Evolutionary conservation across 768 basidiomycete genomes (phyloP), one percentile per base, ranked within the genome.

Genomic region (Auricularia sp.): DNA sequence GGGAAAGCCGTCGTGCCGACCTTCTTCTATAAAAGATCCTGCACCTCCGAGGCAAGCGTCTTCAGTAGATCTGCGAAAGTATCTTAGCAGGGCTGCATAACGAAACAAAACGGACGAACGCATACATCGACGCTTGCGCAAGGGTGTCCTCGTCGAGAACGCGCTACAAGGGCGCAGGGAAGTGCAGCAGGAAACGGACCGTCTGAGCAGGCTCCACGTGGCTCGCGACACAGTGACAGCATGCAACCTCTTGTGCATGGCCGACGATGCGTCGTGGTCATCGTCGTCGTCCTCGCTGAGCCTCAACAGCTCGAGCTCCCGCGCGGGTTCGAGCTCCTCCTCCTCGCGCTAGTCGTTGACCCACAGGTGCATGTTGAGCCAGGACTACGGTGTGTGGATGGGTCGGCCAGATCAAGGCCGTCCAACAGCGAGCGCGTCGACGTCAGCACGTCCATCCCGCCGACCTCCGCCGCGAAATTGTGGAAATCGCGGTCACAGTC

Each of bases 1-100:
- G 94, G 84, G 74, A 97, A 98, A 69, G 83, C 85, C 7, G 89
- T 89, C n/a, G 86, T 84, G 37, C 95, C 94, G 56, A 98, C 88
- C 81, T 92, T 93, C 58, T 76, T 74, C 73, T 94, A 95, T 3
- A 99, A 77, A 3, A 98, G 83, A 64, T 94, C 93, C 67, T 92
- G 89, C 29, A 98, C 77, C 75, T 99, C 95, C 13, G 82, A 77
- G 1, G 90, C 87, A 0, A 92, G 80, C 1, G 83, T 84, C 73
- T 92, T 91, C 21, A 98, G 77, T 44, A 16, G 10, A 44, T 44
- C 42, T 44, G 42, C 42, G 16, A 44, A 16, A 44, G 42, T 44
- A 16, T 16, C 42, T 44, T 16, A 44, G 42, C 8, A 10, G 42
- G 8, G 42, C 42, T 16, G 16, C 8, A 44, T 16, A 44, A 44